A percentile compares a stretch with the other conserved stretches of the same genome.
These are phyloP conservation scores for Plasmopara viticola DNA, from an alignment of 352 stramenopile species.

Conservation along the genomic window DNA sequence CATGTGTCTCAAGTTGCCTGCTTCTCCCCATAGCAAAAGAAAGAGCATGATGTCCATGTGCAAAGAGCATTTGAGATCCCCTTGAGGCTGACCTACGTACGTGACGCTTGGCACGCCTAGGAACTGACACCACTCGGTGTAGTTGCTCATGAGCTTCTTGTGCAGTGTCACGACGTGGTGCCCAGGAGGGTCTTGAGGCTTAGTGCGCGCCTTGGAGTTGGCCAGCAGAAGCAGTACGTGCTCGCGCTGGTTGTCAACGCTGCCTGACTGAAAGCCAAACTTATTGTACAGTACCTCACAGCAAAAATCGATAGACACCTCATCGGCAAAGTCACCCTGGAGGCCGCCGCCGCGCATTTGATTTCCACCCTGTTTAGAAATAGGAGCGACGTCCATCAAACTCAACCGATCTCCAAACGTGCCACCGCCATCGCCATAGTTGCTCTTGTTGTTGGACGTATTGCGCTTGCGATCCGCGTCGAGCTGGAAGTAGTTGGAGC, in stretches of 20 bases:
- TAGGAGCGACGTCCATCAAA: constrained; percentile 58
- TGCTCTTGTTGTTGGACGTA: constrained; percentile 37
- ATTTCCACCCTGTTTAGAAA: constrained; percentile 22
- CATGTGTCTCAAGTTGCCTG: constrained; percentile 93
- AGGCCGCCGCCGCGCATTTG: constrained; percentile 34
- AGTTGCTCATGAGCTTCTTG: constrained; percentile 62
- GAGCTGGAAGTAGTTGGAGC: constrained; percentile 83
- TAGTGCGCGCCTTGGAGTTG: constrained; percentile 59
- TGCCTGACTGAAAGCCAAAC: constrained; percentile 69
- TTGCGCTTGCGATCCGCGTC: constrained; percentile 73
- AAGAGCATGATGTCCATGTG: constrained; percentile 93
- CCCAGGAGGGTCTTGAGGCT: constrained; percentile 33
- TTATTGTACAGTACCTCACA: constrained; percentile 66
- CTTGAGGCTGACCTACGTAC: constrained; percentile 35
- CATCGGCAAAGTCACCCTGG: constrained; percentile 65
- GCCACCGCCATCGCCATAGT: constrained; percentile 34
- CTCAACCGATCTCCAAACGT: constrained; percentile 54
- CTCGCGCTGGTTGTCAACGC: constrained; percentile 70
- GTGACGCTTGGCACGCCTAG: constrained; percentile 26
- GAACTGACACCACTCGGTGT: constrained; percentile 60
- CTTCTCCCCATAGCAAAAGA: constrained; percentile 95
- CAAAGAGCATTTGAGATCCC: constrained; percentile 49
- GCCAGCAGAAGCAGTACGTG: constrained; percentile 66
- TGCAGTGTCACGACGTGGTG: constrained; percentile 50
- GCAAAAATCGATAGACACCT: constrained; percentile 66